Evolutionary conservation across 1,139 yeast species (phyloP).

Genomic region (Geotrichum aggregatum): DNA sequence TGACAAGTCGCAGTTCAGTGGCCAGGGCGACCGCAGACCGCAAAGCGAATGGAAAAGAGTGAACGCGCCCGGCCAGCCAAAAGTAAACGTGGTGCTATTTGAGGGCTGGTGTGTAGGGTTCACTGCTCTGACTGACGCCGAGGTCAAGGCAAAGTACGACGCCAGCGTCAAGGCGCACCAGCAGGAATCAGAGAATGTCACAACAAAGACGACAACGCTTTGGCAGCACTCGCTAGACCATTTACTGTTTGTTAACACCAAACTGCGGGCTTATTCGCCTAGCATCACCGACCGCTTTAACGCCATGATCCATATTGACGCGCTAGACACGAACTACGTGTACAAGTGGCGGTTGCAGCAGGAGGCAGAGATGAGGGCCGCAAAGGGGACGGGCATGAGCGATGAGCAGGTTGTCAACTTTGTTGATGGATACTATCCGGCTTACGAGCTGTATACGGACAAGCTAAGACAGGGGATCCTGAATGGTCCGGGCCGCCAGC

Average conservation of each 20-base stretch:
- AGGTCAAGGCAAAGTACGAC: slow-evolving; percentile 21
- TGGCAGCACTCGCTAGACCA: slow-evolving; percentile 32
- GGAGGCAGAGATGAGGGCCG: slow-evolving; percentile 60
- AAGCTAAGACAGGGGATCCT: slow-evolving; percentile 35
- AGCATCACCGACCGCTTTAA: slow-evolving; percentile 58
- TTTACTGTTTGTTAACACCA: slow-evolving; percentile 48
- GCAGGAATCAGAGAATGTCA: slow-evolving; percentile 21
- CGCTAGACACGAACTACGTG: slow-evolving; percentile 58
- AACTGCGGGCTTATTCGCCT: slow-evolving; percentile 47
- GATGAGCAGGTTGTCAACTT: slow-evolving; percentile 63
- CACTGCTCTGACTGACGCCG: slow-evolving; percentile 43
- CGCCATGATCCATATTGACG: slow-evolving; percentile 57
- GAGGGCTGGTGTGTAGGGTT: slow-evolving; percentile 97
- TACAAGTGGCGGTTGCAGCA: slow-evolving; percentile 81
- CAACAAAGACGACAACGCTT: slow-evolving; percentile 1
- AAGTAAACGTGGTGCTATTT: slow-evolving; percentile 62
- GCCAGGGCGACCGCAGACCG: slow-evolving; percentile 68
- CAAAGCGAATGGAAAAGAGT: slow-evolving; percentile 18
- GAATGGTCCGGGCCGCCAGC: not conserved
- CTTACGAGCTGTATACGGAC: slow-evolving; percentile 65
- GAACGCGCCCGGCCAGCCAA: slow-evolving; percentile 35
- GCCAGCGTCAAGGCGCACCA: slow-evolving; percentile 12
- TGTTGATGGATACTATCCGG: slow-evolving; percentile 82
- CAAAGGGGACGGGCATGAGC: slow-evolving; percentile 71
- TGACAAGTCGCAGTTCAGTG: slow-evolving; percentile 69